phyloP scores from a whole-genome alignment of 306 rosid species.

The Inga leiocalycina region DNA sequence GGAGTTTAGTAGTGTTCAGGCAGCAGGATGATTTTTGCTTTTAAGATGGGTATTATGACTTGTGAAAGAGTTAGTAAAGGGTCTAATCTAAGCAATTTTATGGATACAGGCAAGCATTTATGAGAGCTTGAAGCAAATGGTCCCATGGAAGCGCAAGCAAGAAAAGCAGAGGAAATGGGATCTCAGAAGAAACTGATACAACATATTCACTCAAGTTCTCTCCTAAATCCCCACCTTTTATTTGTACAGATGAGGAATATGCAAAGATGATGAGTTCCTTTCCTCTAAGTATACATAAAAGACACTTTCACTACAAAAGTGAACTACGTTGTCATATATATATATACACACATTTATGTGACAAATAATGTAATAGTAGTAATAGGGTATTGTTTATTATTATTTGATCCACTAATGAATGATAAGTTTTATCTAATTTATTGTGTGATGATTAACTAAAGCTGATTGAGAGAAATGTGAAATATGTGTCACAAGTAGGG shows the following conservation, averaged over 20 bases:
- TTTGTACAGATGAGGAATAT: conserved; percentile 11
- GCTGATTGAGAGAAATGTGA: background rate
- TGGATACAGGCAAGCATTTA: conserved; percentile 67
- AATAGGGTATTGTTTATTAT: background rate
- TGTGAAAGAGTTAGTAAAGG: background rate
- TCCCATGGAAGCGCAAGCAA: conserved; percentile 77
- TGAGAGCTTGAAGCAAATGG: conserved; percentile 81
- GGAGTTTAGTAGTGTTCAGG: conserved; percentile 24
- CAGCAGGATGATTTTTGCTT: background rate
- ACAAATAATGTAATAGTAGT: background rate
- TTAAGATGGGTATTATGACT: background rate
- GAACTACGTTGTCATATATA: background rate
- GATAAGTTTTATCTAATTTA: background rate
- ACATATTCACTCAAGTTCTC: background rate
- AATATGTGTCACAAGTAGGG: background rate
- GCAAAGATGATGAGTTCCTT: background rate
- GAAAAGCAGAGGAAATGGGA: conserved; percentile 42
- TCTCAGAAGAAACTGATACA: conserved; percentile 6
- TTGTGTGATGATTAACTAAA: background rate
- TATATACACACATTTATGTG: background rate
- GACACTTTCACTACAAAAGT: conserved; percentile 2
- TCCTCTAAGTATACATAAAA: background rate
- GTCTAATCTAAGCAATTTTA: conserved; percentile 26
- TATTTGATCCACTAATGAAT: background rate
- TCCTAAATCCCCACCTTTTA: background rate